These are phyloP conservation scores for Rhipidocladum racemiflorum DNA, from an alignment of 176 grass and related monocot genomes.

Conservation along the genomic window DNA sequence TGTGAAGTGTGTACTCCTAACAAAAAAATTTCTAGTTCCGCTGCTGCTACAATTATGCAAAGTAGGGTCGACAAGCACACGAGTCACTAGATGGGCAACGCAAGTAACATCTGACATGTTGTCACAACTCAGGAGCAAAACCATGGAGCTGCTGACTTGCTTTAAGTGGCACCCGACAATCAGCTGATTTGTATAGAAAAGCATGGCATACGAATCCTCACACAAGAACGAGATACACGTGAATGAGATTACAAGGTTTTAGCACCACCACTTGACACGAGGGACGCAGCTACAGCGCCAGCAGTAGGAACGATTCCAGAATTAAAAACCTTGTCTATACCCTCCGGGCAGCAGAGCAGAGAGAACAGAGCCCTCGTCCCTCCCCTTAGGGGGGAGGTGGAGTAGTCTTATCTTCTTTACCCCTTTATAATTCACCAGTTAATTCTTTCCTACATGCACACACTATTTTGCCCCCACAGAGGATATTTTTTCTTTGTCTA, in stretches of 20 bases:
- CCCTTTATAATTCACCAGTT: too few relatives aligned
- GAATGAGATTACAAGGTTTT: slow-evolving; percentile 48
- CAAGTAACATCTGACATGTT: background rate
- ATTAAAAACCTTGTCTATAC: too few relatives aligned
- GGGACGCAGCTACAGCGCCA: slow-evolving; percentile 68
- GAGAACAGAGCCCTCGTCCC: too few relatives aligned
- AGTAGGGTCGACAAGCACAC: background rate
- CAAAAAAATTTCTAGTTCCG: too few relatives aligned
- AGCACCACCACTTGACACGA: slow-evolving; percentile 70
- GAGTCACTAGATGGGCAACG: background rate
- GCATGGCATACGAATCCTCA: background rate
- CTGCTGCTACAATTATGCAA: background rate
- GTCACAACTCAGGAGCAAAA: background rate
- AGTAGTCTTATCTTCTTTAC: too few relatives aligned
- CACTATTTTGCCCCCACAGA: too few relatives aligned
- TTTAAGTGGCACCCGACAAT: background rate
- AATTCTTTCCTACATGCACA: too few relatives aligned
- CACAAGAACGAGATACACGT: background rate
- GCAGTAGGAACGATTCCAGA: slow-evolving; percentile 79
- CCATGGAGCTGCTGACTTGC: background rate
- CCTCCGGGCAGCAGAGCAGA: too few relatives aligned
- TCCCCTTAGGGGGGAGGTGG: too few relatives aligned
- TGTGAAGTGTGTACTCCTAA: too few relatives aligned
- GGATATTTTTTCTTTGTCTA: too few relatives aligned
- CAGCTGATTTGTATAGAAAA: background rate